Base-by-base conservation (phyloP, 805 yeast species). In the Kluyveromyces siamensis region DNA sequence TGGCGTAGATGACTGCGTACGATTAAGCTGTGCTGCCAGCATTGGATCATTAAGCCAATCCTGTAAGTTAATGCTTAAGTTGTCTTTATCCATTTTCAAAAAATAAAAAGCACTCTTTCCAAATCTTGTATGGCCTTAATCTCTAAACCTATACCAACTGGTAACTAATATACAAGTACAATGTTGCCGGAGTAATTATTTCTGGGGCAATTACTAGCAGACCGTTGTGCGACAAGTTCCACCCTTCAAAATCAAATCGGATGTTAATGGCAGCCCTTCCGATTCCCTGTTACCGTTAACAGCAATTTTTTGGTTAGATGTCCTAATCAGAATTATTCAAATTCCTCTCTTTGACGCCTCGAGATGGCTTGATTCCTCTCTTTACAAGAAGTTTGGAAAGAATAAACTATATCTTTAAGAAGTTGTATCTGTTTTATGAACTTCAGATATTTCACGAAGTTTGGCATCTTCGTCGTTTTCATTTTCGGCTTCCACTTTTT, bases 21-120 rank as follows among this genome's bases (percentile, higher is more conserved):
- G 38, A 7, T 33, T 33, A 13, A 43, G 45, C 39, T 43, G 45
- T 11, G 39, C 45, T 14, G 45, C 45, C 45, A 43, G 25, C 45
- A 43, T 43, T 27, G 45, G 45, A 11, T 43, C 45, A 36, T 43
- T 43, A 16, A 43, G 36, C 45, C 45, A 43, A 19, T 43, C 45
- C 25, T 43, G 45, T 14, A 43, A 19, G 18, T 43, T 43, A 16
- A 43, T 43, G 27, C 36, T 43, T 21, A 43, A 19, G 36, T 43
- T 43, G 18, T 43, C 45, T 27, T 43, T 43, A 16, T 43, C 45
- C 45, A 43, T 43, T 16, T 17, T 33, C 36, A 14, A 17, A 8
- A 39, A 8, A 8, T 8, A 39, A 39, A 39, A 9, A 30, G 3
- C 11, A 30, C 4, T 27, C 35, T 30, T 7, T 30, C 14, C 35